phyloP scores from a whole-genome alignment of 805 yeast species.

The Wickerhamiella domercqiae region DNA sequence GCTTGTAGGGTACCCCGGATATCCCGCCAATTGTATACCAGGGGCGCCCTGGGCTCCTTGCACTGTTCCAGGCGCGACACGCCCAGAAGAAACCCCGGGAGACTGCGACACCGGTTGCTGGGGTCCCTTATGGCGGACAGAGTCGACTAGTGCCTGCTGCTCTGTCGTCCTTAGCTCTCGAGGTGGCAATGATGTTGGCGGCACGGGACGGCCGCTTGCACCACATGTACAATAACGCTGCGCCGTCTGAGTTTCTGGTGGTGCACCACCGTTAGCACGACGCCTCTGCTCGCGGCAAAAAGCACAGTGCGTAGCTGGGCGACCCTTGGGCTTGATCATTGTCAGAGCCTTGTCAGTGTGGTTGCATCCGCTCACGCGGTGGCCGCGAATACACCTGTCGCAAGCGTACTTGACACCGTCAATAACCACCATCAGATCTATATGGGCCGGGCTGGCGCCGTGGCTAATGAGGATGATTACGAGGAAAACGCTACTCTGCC shows the following conservation, averaged over 20 bases:
- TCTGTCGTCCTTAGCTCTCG: neutral
- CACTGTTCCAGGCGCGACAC: too few species aligned
- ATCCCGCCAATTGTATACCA: too few species aligned
- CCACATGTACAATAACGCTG: neutral
- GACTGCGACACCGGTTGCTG: too few species aligned
- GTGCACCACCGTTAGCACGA: neutral
- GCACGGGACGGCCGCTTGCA: neutral
- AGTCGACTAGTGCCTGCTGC: neutral
- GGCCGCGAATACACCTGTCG: slow-evolving; percentile 91
- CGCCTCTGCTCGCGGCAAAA: slow-evolving; percentile 35
- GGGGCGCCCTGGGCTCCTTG: too few species aligned
- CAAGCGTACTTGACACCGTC: slow-evolving; percentile 94
- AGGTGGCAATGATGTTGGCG: neutral
- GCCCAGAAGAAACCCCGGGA: too few species aligned
- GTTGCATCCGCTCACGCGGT: slow-evolving; percentile 83
- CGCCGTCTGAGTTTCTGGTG: too few species aligned
- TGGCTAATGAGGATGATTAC: too few species aligned
- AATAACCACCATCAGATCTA: slow-evolving; percentile 82
- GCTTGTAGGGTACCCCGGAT: too few species aligned
- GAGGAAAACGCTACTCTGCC: too few species aligned
- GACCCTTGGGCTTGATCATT: slow-evolving; percentile 90
- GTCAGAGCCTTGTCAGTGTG: slow-evolving; percentile 83
- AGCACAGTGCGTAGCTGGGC: slow-evolving; percentile 84
- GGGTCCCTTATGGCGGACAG: too few species aligned
- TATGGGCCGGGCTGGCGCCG: neutral